phyloP scores from a whole-genome alignment of 2,329 filamentous ascomycete species.

The Calonectria ilicicola region DNA sequence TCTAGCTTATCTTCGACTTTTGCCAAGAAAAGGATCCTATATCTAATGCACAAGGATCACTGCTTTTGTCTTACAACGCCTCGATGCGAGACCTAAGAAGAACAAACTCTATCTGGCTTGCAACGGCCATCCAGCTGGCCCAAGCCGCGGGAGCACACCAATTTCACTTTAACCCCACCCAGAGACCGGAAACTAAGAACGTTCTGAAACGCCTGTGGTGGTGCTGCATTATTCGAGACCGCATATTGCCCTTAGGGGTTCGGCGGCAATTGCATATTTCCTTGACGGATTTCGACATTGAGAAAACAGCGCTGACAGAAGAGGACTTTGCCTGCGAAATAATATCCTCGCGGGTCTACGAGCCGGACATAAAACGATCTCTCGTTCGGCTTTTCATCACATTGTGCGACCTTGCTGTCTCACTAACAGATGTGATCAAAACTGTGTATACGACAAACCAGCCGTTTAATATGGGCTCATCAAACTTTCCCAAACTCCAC shows the following conservation, averaged over 20 bases:
- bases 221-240: constrained; percentile 33
- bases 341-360: constrained; percentile 15
- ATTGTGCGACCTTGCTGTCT: constrained; percentile 24
- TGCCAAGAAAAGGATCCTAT: constrained; percentile 17
- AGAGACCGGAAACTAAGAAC: neutral
- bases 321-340: constrained; percentile 24
- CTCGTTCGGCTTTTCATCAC: constrained; percentile 25
- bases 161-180: constrained; percentile 1
- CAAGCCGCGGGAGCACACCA: constrained; percentile 23
- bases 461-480: neutral
- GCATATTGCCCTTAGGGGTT: constrained; percentile 26
- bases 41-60: constrained; percentile 21
- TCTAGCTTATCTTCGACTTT: constrained; percentile 26
- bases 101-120: constrained; percentile 28
- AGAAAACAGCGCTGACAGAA: neutral
- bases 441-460: constrained; percentile 21
- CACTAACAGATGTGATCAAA: constrained; percentile 28
- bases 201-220: constrained; percentile 31
- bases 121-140: constrained; percentile 29
- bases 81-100: constrained; percentile 25
- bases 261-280: constrained; percentile 27
- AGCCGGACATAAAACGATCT: constrained; percentile 14
- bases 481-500: neutral
- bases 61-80: constrained; percentile 25
- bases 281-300: constrained; percentile 7